A percentile compares a stretch with the other conserved stretches of the same genome.
phyloP scores from a whole-genome alignment of 1,284 basidiomycete genomes.

The Meira nashicola region DNA sequence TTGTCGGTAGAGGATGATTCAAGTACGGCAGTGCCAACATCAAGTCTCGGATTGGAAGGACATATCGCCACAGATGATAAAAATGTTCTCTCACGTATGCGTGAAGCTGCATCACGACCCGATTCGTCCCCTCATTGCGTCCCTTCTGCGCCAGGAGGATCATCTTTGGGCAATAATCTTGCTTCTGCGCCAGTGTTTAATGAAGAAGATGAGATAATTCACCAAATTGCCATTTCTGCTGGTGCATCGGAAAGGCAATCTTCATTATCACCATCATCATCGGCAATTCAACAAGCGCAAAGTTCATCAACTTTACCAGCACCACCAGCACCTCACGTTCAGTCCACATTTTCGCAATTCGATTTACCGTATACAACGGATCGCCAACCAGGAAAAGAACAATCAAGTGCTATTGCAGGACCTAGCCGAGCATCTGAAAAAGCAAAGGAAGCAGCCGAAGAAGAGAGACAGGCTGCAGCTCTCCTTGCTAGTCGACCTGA shows the following conservation, averaged over 20 bases:
- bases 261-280: no score
- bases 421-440: neutral
- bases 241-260: slow-evolving; percentile 27
- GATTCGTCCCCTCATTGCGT: slow-evolving; percentile 14
- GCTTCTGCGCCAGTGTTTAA: slow-evolving; percentile 3
- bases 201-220: slow-evolving; percentile 5
- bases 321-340: slow-evolving; percentile 20
- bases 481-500: slow-evolving; percentile 1
- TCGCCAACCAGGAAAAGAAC: neutral
- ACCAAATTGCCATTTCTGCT: neutral
- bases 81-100: slow-evolving; percentile 25
- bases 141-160: slow-evolving; percentile 8
- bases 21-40: neutral
- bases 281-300: slow-evolving; percentile 31
- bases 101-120: slow-evolving; percentile 26
- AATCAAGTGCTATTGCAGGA: neutral
- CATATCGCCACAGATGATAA: slow-evolving; percentile 45
- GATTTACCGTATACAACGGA: slow-evolving; percentile 29
- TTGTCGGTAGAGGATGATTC: neutral
- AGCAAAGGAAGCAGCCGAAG: slow-evolving; percentile 8
- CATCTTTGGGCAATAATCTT: slow-evolving; percentile 22
- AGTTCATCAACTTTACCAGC: slow-evolving; percentile 19
- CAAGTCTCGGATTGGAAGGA: slow-evolving; percentile 13
- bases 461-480: neutral
- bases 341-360: slow-evolving; percentile 32